Evolutionary conservation across 208 protist genomes (phyloP), one percentile per base, ranked within the genome.

Genomic region (Leishmania guyanensis): DNA sequence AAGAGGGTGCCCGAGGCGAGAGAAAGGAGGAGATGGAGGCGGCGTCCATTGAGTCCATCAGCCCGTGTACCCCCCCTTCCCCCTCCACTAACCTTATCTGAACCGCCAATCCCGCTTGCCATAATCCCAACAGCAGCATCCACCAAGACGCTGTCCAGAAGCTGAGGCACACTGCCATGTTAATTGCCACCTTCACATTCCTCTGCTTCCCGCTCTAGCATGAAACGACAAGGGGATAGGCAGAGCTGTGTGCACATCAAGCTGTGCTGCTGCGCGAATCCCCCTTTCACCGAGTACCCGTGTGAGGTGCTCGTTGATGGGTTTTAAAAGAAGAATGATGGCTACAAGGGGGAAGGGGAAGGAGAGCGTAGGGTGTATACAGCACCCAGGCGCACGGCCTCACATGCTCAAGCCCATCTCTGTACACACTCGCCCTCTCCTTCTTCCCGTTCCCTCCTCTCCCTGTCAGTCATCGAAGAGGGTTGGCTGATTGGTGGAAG

Each of bases 181-280:
- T 62, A 10, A 33, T 46, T 29, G 39, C 50, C 46, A 12, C 29
- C 46, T 50, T 54, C 36, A 20, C 56, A 69, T 50, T 39, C 58
- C 65, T 1, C 50, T 70, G 12, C 75, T 60, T 79, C 16, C 60
- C 48, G 29, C 3, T 5, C 56, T 16, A 84, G 50, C 26, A 73
- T 54, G 39, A 60, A 50, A 72, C 14, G 51, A 64, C 29, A 80
- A 70, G 70, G 48, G 77, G 46, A 48, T 58, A 66, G 76, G 74
- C 6, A 80, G 66, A 48, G 20, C 36, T 3, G 43, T 43, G 64
- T 5, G 29, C n/a, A 68, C 3, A 43, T 43, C 64, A 26, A 33
- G 64, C 10, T 22, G 64, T 68, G 29, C 64, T 33, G 33, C 33
- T 68, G 29, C 29, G 58, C 64, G 4, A 43, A 16, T 6, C 64